phyloP scores from a whole-genome alignment of 73 alveolate genomes.

The Tetrahymena thermophila region DNA sequence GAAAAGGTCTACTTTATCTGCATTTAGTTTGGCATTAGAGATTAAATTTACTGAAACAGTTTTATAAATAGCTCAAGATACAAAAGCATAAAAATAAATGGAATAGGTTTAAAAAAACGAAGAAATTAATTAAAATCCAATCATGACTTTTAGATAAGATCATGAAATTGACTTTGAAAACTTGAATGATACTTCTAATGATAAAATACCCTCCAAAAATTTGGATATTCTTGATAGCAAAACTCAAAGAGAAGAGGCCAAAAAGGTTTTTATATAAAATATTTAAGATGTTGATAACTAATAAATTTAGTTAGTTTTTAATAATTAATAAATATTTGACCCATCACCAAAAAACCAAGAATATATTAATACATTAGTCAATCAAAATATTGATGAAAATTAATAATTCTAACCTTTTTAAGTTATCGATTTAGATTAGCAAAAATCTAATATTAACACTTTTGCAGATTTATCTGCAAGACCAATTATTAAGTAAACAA shows the following conservation, averaged over 20 bases:
- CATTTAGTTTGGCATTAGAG: background rate
- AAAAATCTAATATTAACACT: background rate
- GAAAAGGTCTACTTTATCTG: background rate
- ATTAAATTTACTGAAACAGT: background rate
- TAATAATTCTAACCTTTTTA: background rate
- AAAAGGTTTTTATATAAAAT: background rate
- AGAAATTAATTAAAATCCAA: too few relatives aligned
- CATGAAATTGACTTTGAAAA: background rate
- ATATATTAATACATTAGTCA: too few relatives aligned
- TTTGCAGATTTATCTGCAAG: background rate
- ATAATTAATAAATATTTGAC: too few relatives aligned
- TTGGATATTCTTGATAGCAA: background rate
- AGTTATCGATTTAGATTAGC: background rate
- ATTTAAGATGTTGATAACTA: too few relatives aligned
- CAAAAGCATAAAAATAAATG: too few relatives aligned
- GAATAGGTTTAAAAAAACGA: too few relatives aligned
- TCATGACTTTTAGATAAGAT: background rate
- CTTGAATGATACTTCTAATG: background rate
- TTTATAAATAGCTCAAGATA: background rate
- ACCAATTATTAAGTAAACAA: background rate
- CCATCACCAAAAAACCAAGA: too few relatives aligned
- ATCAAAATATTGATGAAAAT: background rate
- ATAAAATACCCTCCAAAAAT: background rate
- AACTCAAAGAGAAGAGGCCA: background rate
- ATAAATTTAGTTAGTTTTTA: too few relatives aligned